Conservation (phyloP, 176 grass and related monocot genomes). For the Themeda triandra region DNA sequence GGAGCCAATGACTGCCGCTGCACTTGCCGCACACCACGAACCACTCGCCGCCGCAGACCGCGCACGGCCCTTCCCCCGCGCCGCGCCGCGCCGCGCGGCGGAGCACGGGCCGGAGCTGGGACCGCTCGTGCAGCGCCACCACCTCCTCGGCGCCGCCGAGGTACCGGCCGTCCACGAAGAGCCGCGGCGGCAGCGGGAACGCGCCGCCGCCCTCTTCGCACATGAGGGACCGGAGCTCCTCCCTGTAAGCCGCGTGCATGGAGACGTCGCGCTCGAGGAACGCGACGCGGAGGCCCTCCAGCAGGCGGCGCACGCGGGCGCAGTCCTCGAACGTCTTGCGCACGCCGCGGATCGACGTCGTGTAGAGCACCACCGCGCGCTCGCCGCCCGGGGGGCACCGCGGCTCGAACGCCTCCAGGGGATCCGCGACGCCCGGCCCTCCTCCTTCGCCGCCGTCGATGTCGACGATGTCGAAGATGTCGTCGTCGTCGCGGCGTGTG, state of each 20-base stretch:
- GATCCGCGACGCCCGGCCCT: background rate
- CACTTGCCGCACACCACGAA: conserved; percentile 72
- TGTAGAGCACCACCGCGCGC: conserved; percentile 68
- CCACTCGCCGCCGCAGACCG: conserved; percentile 63
- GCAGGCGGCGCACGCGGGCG: conserved; percentile 48
- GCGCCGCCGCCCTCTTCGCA: background rate
- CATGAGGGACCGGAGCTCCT: conserved; percentile 61
- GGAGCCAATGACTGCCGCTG: conserved; percentile 71
- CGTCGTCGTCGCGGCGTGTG: background rate
- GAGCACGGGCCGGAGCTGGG: conserved; percentile 44
- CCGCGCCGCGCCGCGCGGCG: conserved; percentile 9
- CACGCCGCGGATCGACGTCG: conserved; percentile 67
- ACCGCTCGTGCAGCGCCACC: conserved; percentile 59
- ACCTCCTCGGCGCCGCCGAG: conserved; percentile 79
- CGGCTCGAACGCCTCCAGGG: conserved; percentile 40
- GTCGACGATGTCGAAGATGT: background rate
- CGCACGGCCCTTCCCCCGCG: conserved; percentile 36
- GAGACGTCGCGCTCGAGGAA: conserved; percentile 80
- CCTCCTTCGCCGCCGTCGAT: background rate
- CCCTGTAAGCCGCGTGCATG: conserved; percentile 70
- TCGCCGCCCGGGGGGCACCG: conserved; percentile 62
- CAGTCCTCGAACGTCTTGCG: conserved; percentile 88
- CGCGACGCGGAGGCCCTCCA: conserved; percentile 57
- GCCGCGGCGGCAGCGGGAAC: conserved; percentile 51
- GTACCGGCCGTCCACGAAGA: conserved; percentile 70